These are phyloP conservation scores for Eruca vesicaria DNA, from an alignment of 441 rosid species.

Conservation along the genomic window DNA sequence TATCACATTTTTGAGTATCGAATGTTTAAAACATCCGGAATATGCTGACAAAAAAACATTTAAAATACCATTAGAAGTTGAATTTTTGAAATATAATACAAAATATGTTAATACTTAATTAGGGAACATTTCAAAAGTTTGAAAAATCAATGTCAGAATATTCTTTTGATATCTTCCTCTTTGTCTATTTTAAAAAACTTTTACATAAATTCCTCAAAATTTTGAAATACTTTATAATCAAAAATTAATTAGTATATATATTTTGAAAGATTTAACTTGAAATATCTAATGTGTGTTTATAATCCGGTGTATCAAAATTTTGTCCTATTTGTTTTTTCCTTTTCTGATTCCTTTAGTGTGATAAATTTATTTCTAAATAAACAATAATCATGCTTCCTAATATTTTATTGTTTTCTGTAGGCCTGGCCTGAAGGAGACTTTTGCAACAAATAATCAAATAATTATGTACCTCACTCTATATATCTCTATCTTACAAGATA, in stretches of 20 bases:
- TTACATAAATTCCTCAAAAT: background rate
- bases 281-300: no score
- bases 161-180: background rate
- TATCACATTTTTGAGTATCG: background rate
- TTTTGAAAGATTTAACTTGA: no score
- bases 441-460: background rate
- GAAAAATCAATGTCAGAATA: background rate
- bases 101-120: no score
- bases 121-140: background rate
- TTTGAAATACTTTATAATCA: background rate
- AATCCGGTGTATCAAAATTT: no score
- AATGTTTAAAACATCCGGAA: background rate
- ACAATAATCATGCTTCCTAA: background rate
- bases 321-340: background rate
- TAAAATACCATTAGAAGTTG: background rate
- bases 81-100: background rate
- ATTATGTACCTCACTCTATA: background rate
- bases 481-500: background rate
- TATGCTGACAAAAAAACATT: no score
- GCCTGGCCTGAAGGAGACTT: background rate
- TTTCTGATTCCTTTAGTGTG: background rate
- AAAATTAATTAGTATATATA: no score
- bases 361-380: background rate
- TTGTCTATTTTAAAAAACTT: background rate
- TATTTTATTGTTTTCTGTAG: background rate